Conservation (phyloP, 352 stramenopile genomes). For the Phytophthora macrochlamydospora region DNA sequence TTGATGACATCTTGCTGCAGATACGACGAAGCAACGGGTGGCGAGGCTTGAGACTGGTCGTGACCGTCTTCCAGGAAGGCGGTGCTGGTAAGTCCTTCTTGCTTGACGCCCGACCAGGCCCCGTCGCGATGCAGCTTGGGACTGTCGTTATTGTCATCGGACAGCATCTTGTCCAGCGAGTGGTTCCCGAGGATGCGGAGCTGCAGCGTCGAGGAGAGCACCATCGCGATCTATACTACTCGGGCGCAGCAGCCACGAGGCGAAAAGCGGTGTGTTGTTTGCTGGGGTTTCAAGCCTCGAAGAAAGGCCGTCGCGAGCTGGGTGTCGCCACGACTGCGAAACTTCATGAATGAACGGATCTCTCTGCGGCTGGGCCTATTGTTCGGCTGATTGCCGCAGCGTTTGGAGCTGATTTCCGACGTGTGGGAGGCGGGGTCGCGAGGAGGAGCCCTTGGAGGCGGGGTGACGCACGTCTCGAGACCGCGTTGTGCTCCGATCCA, state of each 20-base stretch:
- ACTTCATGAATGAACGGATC: slow-evolving; percentile 44
- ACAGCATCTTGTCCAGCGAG: slow-evolving; percentile 31
- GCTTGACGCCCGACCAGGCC: slow-evolving; percentile 34
- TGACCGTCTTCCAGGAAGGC: slow-evolving; percentile 6
- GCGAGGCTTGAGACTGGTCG: neutral
- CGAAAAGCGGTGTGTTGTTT: slow-evolving; percentile 6
- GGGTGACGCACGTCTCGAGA: neutral
- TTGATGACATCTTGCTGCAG: neutral
- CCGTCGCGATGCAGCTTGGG: slow-evolving; percentile 21
- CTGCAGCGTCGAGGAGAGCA: slow-evolving; percentile 38
- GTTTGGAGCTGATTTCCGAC: slow-evolving; percentile 20
- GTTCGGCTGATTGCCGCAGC: slow-evolving; percentile 34
- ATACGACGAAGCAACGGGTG: slow-evolving; percentile 2
- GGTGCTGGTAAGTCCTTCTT: slow-evolving; percentile 9
- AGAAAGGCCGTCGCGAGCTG: slow-evolving; percentile 28
- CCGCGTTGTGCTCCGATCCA: neutral
- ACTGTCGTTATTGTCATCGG: slow-evolving; percentile 20
- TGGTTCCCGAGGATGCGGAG: slow-evolving; percentile 32
- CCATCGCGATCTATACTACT: slow-evolving; percentile 15
- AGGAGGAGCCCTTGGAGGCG: neutral
- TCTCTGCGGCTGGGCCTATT: slow-evolving; percentile 17
- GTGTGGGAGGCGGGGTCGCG: slow-evolving; percentile 26
- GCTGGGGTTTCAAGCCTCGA: neutral
- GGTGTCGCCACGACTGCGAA: slow-evolving; percentile 18
- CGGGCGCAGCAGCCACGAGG: slow-evolving; percentile 6